Percentiles rank a stretch among this genome's conserved stretches.
Evolutionary conservation across 257 asterid genomes (phyloP).

Genomic region (Ocimum tenuiflorum): DNA sequence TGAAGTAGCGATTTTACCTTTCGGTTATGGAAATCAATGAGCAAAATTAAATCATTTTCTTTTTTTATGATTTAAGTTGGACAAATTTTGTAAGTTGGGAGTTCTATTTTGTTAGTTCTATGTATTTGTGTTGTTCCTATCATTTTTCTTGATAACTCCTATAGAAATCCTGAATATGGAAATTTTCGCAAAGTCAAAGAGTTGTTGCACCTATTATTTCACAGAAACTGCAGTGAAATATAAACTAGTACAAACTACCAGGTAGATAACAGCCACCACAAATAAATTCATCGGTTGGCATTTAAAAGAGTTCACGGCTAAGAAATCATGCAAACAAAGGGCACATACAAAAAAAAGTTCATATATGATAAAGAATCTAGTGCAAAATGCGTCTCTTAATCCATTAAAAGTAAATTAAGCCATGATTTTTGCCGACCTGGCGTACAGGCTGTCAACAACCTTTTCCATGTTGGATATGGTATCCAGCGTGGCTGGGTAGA

Average conservation of each 20-base stretch:
- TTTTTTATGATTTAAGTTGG: no score
- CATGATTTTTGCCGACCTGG: constrained; percentile 59
- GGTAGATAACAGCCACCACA: background rate
- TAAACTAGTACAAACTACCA: background rate
- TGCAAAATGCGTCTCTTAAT: background rate
- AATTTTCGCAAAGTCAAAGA: no score
- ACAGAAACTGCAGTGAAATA: no score
- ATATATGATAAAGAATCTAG: constrained; percentile 12
- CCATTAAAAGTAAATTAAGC: constrained; percentile 6
- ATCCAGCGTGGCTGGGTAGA: constrained; percentile 49
- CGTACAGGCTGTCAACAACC: constrained; percentile 61
- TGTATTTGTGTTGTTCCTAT: no score
- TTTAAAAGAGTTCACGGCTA: background rate
- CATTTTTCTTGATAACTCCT: no score
- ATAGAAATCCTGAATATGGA: no score
- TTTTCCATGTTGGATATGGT: constrained; percentile 55
- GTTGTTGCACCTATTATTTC: no score
- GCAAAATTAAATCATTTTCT: no score
- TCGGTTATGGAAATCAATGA: no score
- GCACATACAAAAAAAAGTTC: constrained; percentile 10
- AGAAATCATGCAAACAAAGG: constrained; percentile 4
- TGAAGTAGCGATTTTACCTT: no score
- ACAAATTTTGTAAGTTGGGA: no score
- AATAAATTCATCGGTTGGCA: background rate
- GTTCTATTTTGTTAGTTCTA: no score